Evolutionary conservation across 2,329 filamentous ascomycete genomes (phyloP), one percentile per base, ranked within the genome.

Genomic region (Trichocomaceae sp.): DNA sequence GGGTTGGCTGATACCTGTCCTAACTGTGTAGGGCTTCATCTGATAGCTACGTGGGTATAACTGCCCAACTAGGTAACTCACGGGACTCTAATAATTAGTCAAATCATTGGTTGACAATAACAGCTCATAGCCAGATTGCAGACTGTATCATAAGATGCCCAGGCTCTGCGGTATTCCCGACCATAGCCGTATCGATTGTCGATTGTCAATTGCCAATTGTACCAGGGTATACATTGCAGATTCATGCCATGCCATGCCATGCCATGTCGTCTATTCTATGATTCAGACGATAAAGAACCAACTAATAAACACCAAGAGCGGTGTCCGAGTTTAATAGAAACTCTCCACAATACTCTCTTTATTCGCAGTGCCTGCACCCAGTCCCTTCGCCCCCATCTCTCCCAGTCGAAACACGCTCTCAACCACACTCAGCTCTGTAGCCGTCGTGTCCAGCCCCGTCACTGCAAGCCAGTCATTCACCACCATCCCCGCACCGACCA

Each of bases 271-370:
- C 31, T 22, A 20, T 42, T 42, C n/a, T 42, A 42, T 42, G 39
- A 22, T 42, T 13, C 19, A 13, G 17, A 7, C 17, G 17, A 35
- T 35, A 15, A 29, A 29, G 26, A 29, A 29, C n/a, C 20, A 12
- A 46, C 23, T 29, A 47, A n/a, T n/a, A 26, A 31, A 15, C 12
- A 26, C 10, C 17, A n/a, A 19, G 3, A n/a, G 23, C 23, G 7
- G 23, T 26, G 23, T 4, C 23, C 3, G 23, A 3, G 23, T 26
- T 31, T 81, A 99, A 79, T 99, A 99, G 78, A 97, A 99, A 66
- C 89, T 95, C 79, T 99, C 93, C 59, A 99, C 93, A 83, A 99
- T 95, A 62, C 90, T 93, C 72, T 97, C 92, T 83, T 96, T 97
- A 79, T 96, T 85, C 63, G 64, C 62, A 57, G 61, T 65, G 20